Conservation (phyloP, 306 rosid genomes). For the Phaseolus lunatus region DNA sequence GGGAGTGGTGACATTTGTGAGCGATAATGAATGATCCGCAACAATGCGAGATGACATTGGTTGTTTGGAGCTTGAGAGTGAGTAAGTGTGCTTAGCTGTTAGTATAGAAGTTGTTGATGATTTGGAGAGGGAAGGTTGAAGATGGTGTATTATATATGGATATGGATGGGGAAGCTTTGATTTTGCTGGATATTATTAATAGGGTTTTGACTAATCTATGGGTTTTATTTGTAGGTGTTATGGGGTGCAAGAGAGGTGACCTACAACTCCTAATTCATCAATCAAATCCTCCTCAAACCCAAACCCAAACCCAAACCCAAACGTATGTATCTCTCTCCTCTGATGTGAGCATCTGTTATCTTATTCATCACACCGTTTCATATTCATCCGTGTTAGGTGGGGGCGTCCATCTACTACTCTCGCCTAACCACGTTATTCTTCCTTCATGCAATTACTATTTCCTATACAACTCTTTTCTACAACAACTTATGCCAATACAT, state of each 20-base stretch:
- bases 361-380: too few species aligned
- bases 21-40: constrained; percentile 53
- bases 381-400: constrained; percentile 57
- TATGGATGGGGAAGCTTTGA: too few species aligned
- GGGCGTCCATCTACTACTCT: constrained; percentile 66
- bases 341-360: too few species aligned
- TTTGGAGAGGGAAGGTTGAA: not conserved
- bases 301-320: too few species aligned
- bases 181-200: too few species aligned
- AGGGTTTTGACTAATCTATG: constrained; percentile 40
- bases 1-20: constrained; percentile 36
- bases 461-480: too few species aligned
- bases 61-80: not conserved
- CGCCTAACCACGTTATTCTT: constrained; percentile 12
- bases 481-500: too few species aligned
- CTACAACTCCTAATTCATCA: constrained; percentile 69
- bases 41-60: constrained; percentile 63
- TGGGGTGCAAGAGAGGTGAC: constrained; percentile 74
- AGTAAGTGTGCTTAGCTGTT: too few species aligned
- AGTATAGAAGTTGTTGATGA: not conserved
- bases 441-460: not conserved
- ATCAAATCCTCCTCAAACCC: too few species aligned
- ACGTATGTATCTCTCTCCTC: too few species aligned
- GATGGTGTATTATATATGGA: not conserved
- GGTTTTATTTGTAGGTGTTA: constrained; percentile 27